phyloP scores from a whole-genome alignment of 768 basidiomycete species.

The Suillus plorans region DNA sequence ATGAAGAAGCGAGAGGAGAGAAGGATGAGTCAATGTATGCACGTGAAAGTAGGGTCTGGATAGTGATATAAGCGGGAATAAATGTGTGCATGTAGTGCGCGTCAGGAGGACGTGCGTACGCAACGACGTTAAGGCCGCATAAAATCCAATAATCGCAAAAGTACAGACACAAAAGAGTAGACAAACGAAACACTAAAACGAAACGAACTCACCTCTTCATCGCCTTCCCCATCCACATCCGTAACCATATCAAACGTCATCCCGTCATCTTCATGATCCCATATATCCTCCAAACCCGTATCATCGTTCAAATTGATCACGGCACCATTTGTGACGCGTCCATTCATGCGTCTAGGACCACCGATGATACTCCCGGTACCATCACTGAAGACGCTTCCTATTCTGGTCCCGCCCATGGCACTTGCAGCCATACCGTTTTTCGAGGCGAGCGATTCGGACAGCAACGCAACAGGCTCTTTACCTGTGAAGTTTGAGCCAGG shows the following conservation, averaged over 20 bases:
- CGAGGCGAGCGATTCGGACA: constrained; percentile 18
- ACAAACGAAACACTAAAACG: constrained; percentile 4
- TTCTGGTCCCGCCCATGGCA: background rate
- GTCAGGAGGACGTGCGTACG: constrained; percentile 8
- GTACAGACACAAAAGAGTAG: background rate
- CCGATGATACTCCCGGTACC: background rate
- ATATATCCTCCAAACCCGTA: constrained; percentile 27
- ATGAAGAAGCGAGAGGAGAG: background rate
- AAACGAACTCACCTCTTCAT: constrained; percentile 59
- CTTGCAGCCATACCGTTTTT: background rate
- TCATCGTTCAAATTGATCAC: constrained; percentile 20
- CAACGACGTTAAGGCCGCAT: background rate
- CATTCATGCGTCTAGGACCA: background rate
- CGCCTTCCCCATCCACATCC: constrained; percentile 56
- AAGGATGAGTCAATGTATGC: background rate
- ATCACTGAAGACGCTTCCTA: background rate
- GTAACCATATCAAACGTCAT: constrained; percentile 76
- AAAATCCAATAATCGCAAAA: background rate
- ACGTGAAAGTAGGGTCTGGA: background rate
- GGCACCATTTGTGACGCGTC: constrained; percentile 16
- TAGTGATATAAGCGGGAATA: too few relatives aligned
- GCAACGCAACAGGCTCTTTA: constrained; percentile 13
- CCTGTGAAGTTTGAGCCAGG: background rate
- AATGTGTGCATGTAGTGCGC: background rate
- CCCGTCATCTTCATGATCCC: constrained; percentile 50